Evolutionary conservation across 306 rosid species (phyloP).

Genomic region (cucumber (Cucumis sativus)): Cucumber_9930_V3 NC_026659.2:13701501-13702000

Average conservation of each 20-base stretch:
- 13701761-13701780: constrained; percentile 26
- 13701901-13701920: constrained; percentile 76
- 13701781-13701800: constrained; percentile 42
- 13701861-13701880: constrained; percentile 64
- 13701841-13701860: constrained; percentile 53
- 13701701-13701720: constrained; percentile 53
- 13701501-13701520: constrained; percentile 99
- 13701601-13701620: constrained; percentile 72
- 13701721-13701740: constrained; percentile 53
- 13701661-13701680: constrained; percentile 74
- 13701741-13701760: constrained; percentile 52
- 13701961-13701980: constrained; percentile 50
- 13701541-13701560: constrained; percentile 86
- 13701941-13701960: constrained; percentile 50
- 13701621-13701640: constrained; percentile 65
- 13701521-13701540: constrained; percentile 84
- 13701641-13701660: constrained; percentile 48
- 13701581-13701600: constrained; percentile 83
- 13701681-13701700: constrained; percentile 58
- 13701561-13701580: constrained; percentile 89
- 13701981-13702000: constrained; percentile 51
- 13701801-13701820: constrained; percentile 57
- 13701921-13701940: constrained; percentile 46
- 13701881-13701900: constrained; percentile 52
- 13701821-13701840: constrained; percentile 59